These are phyloP conservation scores for Hypoxylon fragiforme DNA, from an alignment of 495 filamentous ascomycete species.

Conservation along the genomic window DNA sequence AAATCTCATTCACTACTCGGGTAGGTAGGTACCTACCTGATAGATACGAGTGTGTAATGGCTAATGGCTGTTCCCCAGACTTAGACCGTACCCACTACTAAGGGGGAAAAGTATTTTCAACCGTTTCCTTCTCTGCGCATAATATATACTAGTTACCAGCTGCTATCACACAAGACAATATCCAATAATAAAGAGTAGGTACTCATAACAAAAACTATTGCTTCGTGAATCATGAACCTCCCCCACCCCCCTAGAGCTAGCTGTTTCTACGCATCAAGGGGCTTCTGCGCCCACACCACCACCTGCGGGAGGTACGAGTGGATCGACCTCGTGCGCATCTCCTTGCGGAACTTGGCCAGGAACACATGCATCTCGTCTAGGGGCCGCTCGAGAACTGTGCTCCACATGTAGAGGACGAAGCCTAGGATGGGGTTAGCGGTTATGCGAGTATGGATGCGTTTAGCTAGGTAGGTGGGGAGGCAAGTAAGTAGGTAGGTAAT, in stretches of 20 bases:
- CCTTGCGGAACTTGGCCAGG: slow-evolving; percentile 28
- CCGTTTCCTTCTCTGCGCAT: no score
- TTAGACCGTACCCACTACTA: no score
- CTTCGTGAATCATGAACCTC: slow-evolving; percentile 7
- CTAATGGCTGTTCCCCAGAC: no score
- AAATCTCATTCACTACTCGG: no score
- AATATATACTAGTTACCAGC: background rate
- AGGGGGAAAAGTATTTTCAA: no score
- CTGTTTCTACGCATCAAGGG: slow-evolving; percentile 21
- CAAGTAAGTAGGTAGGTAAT: background rate
- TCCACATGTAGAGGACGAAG: slow-evolving; percentile 39
- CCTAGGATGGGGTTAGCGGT: slow-evolving; percentile 16
- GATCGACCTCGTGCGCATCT: slow-evolving; percentile 28
- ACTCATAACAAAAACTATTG: background rate
- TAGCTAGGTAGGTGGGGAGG: no score
- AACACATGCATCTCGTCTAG: slow-evolving; percentile 35
- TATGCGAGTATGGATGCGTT: no score
- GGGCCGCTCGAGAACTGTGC: slow-evolving; percentile 37
- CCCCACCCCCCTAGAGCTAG: no score
- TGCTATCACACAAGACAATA: slow-evolving; percentile 1
- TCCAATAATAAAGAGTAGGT: background rate
- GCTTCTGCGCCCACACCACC: slow-evolving; percentile 40
- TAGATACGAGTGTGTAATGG: no score
- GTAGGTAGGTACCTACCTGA: no score
- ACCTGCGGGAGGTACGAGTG: slow-evolving; percentile 35